Percentiles rank a stretch among this genome's conserved stretches.
phyloP scores from a whole-genome alignment of 331 rosid genomes.

The Quercus phellos region DNA sequence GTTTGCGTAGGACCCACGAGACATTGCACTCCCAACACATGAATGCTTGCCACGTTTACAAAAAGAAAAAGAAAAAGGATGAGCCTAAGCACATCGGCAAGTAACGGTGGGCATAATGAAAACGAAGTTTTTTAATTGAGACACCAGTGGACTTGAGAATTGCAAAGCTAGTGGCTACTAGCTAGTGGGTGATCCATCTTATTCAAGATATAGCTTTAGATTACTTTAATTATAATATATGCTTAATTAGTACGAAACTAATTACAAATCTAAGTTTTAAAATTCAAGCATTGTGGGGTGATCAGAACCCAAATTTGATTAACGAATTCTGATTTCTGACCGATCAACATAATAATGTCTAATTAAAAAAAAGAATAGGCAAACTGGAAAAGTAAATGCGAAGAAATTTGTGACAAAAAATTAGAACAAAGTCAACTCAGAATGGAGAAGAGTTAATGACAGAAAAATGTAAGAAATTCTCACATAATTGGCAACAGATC shows the following conservation, averaged over 20 bases:
- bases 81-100: neutral
- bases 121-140: slow-evolving; percentile 14
- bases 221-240: neutral
- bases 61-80: neutral
- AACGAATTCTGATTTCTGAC: neutral
- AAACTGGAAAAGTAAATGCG: neutral
- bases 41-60: neutral
- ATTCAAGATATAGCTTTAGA: neutral
- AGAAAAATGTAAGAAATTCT: neutral
- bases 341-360: neutral
- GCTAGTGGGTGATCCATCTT: neutral
- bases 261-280: neutral
- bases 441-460: neutral
- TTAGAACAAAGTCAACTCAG: neutral
- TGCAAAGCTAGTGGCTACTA: neutral
- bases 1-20: neutral
- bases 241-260: neutral
- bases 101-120: neutral
- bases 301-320: neutral
- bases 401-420: neutral
- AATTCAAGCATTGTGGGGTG: neutral
- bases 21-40: neutral
- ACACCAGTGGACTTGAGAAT: slow-evolving; percentile 10
- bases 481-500: neutral
- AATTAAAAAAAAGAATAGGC: neutral